Evolutionary conservation across 140 eudicot genomes (phyloP).

Genomic region (Erigeron philadelphicus): DNA sequence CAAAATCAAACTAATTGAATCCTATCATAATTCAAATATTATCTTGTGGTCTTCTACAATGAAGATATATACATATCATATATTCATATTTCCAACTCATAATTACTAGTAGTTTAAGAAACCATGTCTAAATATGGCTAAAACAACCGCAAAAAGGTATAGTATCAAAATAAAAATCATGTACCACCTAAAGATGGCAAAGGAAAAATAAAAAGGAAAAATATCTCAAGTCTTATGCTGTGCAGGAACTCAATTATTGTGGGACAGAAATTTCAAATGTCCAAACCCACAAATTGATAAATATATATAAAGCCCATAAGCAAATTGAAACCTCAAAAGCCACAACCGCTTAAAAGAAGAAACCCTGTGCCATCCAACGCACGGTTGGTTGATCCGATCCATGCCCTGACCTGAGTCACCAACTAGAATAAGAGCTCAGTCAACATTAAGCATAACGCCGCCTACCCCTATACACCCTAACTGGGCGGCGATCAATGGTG

Average conservation of each 20-base stretch:
- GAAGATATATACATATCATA: neutral
- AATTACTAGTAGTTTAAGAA: neutral
- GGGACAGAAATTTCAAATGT: neutral
- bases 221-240: neutral
- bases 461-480: conserved; percentile 23
- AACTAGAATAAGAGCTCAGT: conserved; percentile 3
- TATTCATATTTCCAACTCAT: neutral
- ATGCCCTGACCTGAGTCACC: neutral
- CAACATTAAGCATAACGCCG: conserved; percentile 17
- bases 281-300: conserved; percentile 1
- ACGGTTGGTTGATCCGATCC: conserved; percentile 1
- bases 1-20: neutral
- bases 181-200: neutral
- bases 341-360: conserved; percentile 12
- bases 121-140: neutral
- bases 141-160: neutral
- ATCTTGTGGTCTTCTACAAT: neutral
- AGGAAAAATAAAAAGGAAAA: neutral
- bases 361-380: conserved; percentile 10
- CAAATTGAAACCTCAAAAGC: conserved; percentile 19
- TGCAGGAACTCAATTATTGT: neutral
- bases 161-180: neutral
- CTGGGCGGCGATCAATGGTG: conserved; percentile 17
- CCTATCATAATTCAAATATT: neutral
- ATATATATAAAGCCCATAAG: conserved; percentile 14